Conservation (phyloP, 148 eudicot genomes). For the Camellia sinensis region DNA sequence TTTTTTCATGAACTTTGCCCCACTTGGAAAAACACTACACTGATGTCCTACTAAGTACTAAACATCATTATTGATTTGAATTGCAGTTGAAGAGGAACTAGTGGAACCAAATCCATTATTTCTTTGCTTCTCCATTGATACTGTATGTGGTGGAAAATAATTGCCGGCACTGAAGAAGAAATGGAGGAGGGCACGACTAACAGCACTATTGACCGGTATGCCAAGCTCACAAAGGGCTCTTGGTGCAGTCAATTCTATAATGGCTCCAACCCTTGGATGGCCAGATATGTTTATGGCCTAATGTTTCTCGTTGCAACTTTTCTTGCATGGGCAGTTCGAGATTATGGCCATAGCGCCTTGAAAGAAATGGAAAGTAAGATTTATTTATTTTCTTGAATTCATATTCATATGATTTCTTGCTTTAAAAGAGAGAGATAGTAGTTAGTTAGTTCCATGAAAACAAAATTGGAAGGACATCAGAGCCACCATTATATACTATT, state of each 20-base stretch:
- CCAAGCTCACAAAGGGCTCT: constrained; percentile 50
- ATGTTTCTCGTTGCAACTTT: constrained; percentile 72
- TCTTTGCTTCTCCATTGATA: constrained; percentile 5
- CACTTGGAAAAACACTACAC: background rate
- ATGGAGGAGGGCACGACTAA: constrained; percentile 42
- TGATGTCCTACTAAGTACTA: constrained; percentile 3
- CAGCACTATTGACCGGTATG: constrained; percentile 42
- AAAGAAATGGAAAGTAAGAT: constrained; percentile 59
- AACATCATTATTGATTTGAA: background rate
- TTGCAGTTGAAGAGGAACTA: constrained; percentile 8
- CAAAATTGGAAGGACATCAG: too few relatives aligned
- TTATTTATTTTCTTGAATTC: background rate
- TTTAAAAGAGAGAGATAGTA: too few relatives aligned
- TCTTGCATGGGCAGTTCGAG: constrained; percentile 85
- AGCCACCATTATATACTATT: too few relatives aligned
- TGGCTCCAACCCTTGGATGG: constrained; percentile 93
- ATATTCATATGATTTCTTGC: background rate
- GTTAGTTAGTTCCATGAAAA: too few relatives aligned
- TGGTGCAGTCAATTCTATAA: constrained; percentile 65
- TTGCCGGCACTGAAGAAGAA: constrained; percentile 2
- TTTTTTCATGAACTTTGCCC: constrained; percentile 4
- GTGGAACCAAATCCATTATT: constrained; percentile 12
- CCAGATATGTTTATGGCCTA: constrained; percentile 77
- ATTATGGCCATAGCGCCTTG: constrained; percentile 58
- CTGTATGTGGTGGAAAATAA: background rate